These are phyloP conservation scores for Arthrobotrys iridis DNA, from an alignment of 2,329 filamentous ascomycete species.

Conservation along the genomic window DNA sequence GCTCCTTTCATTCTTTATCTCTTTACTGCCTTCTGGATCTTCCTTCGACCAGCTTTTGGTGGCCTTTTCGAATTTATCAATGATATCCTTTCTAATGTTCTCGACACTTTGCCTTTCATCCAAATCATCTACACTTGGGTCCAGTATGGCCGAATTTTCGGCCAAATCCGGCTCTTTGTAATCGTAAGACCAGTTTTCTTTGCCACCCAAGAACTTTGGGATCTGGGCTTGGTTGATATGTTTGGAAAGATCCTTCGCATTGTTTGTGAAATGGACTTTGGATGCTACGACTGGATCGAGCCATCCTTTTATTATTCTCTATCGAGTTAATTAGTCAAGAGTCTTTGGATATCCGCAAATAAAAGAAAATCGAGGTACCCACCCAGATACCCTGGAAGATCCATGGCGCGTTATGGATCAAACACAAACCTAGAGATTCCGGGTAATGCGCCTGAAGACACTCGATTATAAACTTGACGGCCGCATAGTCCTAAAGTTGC, in stretches of 20 bases:
- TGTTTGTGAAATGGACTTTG: constrained; percentile 95
- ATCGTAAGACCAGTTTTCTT: constrained; percentile 84
- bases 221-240: constrained; percentile 78
- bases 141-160: constrained; percentile 71
- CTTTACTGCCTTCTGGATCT: constrained; percentile 59
- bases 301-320: constrained; percentile 92
- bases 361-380: no score
- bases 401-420: constrained; percentile 97
- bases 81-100: constrained; percentile 65
- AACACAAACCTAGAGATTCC: constrained; percentile 84
- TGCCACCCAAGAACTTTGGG: constrained; percentile 77
- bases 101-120: constrained; percentile 69
- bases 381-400: constrained; percentile 79
- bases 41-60: constrained; percentile 78
- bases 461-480: constrained; percentile 99
- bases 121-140: constrained; percentile 65
- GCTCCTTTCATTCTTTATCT: constrained; percentile 69
- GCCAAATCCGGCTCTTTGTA: constrained; percentile 89
- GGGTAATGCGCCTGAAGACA: constrained; percentile 99
- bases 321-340: neutral
- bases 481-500: constrained; percentile 80
- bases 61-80: constrained; percentile 76
- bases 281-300: constrained; percentile 92
- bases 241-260: constrained; percentile 76
- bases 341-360: no score